A percentile compares a stretch with the other conserved stretches of the same genome.
phyloP scores from a whole-genome alignment of 83 land plant genomes.

The Larix sibirica region DNA sequence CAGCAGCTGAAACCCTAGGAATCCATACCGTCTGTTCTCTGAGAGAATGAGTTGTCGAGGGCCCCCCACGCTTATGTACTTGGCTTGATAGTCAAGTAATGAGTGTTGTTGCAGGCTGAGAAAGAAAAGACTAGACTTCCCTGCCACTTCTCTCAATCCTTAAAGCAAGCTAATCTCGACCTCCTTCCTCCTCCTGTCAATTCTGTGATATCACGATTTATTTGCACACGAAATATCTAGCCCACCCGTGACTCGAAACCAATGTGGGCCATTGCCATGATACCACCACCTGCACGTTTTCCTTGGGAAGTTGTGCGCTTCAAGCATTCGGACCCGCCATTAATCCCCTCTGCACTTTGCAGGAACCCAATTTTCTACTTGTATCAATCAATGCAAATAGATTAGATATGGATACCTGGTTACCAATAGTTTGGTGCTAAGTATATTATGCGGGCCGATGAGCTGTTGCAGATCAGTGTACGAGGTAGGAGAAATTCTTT shows the following conservation, averaged over 20 bases:
- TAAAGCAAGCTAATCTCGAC: constrained; percentile 10
- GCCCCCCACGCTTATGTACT: neutral
- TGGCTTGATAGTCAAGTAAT: constrained; percentile 9
- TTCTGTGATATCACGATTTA: constrained; percentile 7
- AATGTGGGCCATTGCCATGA: neutral
- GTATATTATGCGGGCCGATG: neutral
- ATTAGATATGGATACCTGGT: neutral
- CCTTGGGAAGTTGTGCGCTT: constrained; percentile 6
- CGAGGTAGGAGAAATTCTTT: neutral
- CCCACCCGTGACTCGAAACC: neutral
- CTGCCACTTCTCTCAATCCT: constrained; percentile 16
- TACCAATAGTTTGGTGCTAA: neutral
- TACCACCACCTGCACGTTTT: constrained; percentile 7
- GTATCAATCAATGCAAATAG: neutral
- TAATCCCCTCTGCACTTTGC: too few relatives aligned
- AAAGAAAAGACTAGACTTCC: neutral
- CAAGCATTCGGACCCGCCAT: constrained; percentile 1
- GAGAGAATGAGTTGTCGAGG: neutral
- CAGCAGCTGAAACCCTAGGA: too few relatives aligned
- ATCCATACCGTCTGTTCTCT: too few relatives aligned
- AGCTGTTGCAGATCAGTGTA: constrained; percentile 14
- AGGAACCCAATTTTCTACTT: too few relatives aligned
- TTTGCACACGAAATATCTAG: neutral
- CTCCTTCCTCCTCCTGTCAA: constrained; percentile 1
- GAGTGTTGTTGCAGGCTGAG: neutral